A percentile compares a stretch with the other conserved stretches of the same genome.
Conservation (phyloP, 352 stramenopile species). For the Phytopythium ostracodes region DNA sequence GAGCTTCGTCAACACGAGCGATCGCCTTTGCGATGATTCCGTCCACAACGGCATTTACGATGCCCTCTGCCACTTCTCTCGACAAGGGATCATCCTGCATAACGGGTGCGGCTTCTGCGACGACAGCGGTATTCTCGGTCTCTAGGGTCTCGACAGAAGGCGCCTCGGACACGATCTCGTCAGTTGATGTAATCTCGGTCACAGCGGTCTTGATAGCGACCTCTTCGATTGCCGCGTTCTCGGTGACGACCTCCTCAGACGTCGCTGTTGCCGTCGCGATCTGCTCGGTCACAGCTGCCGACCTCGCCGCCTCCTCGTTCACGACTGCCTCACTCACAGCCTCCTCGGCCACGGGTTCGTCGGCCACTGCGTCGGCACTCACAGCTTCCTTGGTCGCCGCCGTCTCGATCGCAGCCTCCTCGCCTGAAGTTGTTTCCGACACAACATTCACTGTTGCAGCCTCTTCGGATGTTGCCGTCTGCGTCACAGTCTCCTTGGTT, state of each 20-base stretch:
- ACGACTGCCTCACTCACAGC: neutral
- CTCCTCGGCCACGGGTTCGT: neutral
- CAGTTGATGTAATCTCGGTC: neutral
- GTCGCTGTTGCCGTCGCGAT: neutral
- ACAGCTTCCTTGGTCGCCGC: neutral
- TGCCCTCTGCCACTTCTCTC: neutral
- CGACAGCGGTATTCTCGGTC: neutral
- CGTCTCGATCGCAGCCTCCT: neutral
- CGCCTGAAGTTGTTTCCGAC: neutral
- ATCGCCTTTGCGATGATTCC: neutral
- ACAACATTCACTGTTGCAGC: neutral
- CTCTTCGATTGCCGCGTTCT: neutral
- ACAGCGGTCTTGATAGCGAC: neutral
- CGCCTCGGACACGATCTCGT: neutral
- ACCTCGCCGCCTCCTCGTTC: neutral
- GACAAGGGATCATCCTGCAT: neutral
- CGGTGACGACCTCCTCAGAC: neutral
- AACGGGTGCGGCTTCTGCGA: neutral
- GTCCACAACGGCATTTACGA: neutral
- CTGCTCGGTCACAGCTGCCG: neutral
- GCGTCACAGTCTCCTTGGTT: no score
- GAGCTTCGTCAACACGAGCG: neutral
- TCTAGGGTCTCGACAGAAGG: neutral
- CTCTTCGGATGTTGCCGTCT: neutral
- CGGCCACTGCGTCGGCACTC: neutral